Percentiles rank a stretch among this genome's conserved stretches.
These are phyloP conservation scores for Emericellopsis cladophorae DNA, from an alignment of 2,329 filamentous ascomycete genomes.

Conservation along the genomic window DNA sequence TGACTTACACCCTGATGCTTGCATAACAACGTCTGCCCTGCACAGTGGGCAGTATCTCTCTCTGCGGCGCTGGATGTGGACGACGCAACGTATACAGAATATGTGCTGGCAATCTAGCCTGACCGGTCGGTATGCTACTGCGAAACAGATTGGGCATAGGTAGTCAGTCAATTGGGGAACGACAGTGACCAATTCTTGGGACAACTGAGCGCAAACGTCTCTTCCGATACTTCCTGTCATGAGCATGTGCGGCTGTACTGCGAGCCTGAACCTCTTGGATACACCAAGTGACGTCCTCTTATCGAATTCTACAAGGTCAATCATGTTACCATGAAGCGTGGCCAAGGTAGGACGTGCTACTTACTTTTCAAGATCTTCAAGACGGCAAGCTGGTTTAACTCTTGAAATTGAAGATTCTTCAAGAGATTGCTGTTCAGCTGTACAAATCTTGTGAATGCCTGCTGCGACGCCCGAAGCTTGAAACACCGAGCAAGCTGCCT, in stretches of 20 bases:
- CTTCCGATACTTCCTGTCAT: constrained; percentile 58
- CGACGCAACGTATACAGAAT: constrained; percentile 74
- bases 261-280: constrained; percentile 46
- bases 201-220: constrained; percentile 63
- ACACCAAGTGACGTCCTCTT: constrained; percentile 69
- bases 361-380: constrained; percentile 75
- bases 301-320: constrained; percentile 54
- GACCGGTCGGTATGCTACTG: constrained; percentile 72
- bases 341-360: constrained; percentile 10
- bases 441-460: constrained; percentile 57
- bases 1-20: constrained; percentile 49
- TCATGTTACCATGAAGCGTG: neutral
- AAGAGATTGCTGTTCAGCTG: constrained; percentile 63
- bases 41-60: constrained; percentile 66
- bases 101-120: constrained; percentile 62
- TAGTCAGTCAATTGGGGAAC: constrained; percentile 81
- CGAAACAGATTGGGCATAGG: constrained; percentile 67
- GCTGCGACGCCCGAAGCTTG: constrained; percentile 51
- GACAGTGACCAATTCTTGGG: constrained; percentile 55
- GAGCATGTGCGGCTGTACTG: constrained; percentile 45
- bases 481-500: constrained; percentile 47
- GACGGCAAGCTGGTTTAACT: constrained; percentile 68
- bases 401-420: constrained; percentile 71
- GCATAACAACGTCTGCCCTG: constrained; percentile 56
- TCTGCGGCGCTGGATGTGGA: constrained; percentile 62